Percentiles rank a stretch among this genome's conserved stretches.
phyloP scores from a whole-genome alignment of 352 stramenopile genomes.

The Pythium scleroteichum region DNA sequence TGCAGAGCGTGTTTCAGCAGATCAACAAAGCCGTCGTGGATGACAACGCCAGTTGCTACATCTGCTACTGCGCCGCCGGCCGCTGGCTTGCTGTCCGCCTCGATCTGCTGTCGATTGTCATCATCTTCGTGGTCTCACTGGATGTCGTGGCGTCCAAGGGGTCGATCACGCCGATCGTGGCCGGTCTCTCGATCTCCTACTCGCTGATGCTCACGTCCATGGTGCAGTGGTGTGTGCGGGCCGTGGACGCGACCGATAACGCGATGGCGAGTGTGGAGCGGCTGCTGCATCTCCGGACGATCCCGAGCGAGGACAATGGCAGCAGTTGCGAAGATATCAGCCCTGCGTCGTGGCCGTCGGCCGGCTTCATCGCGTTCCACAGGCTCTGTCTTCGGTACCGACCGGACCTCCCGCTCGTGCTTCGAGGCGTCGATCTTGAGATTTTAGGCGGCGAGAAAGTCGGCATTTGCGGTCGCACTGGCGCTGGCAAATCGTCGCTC shows the following conservation, averaged over 20 bases:
- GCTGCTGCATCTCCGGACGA: slow-evolving; percentile 58
- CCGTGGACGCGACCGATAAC: slow-evolving; percentile 88
- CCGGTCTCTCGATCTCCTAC: slow-evolving; percentile 89
- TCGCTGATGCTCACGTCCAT: slow-evolving; percentile 83
- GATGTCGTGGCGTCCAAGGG: slow-evolving; percentile 70
- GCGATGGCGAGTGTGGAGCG: slow-evolving; percentile 90
- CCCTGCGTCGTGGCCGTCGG: slow-evolving; percentile 37
- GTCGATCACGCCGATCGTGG: slow-evolving; percentile 50
- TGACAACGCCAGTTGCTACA: slow-evolving; percentile 43
- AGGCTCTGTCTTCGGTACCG: slow-evolving; percentile 43
- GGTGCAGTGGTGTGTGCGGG: slow-evolving; percentile 91
- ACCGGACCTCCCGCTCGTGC: slow-evolving; percentile 34
- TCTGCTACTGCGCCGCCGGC: slow-evolving; percentile 38
- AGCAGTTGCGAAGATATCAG: slow-evolving; percentile 70
- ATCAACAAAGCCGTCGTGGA: slow-evolving; percentile 40
- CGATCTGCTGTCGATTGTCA: slow-evolving; percentile 64
- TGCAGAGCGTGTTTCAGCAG: slow-evolving; percentile 33
- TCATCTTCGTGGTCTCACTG: slow-evolving; percentile 87
- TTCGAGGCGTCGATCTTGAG: slow-evolving; percentile 35
- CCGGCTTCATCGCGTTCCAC: slow-evolving; percentile 40
- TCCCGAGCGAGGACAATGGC: slow-evolving; percentile 60
- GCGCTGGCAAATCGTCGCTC: slow-evolving; percentile 42
- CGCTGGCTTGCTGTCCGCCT: slow-evolving; percentile 95
- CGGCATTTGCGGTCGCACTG: slow-evolving; percentile 40
- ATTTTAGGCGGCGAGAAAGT: slow-evolving; percentile 33